A percentile compares a stretch with the other conserved stretches of the same genome.
These are phyloP conservation scores for Ophiostoma novo-ulmi DNA, from an alignment of 2,329 filamentous ascomycete species.

Conservation along the genomic window DNA sequence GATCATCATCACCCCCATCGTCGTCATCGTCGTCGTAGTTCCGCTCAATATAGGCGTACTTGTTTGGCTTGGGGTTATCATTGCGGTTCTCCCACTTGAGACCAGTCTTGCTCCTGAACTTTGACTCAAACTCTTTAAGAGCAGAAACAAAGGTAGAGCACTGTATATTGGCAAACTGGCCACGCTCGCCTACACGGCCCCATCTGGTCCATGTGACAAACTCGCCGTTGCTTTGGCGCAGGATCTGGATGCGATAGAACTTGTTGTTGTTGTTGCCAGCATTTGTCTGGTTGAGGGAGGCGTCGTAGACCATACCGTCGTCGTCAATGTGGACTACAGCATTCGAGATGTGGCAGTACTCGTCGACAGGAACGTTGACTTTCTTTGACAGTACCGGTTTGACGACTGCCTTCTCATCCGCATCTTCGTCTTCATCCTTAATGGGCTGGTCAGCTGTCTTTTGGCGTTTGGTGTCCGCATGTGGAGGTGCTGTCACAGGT, in stretches of 20 bases:
- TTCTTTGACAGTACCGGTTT: conserved; percentile 28
- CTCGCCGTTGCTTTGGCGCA: conserved; percentile 37
- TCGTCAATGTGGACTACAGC: conserved; percentile 61
- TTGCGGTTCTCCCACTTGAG: conserved; percentile 50
- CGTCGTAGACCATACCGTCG: conserved; percentile 67
- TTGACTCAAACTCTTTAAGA: conserved; percentile 50
- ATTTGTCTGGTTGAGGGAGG: conserved; percentile 73
- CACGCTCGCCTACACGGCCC: conserved; percentile 67
- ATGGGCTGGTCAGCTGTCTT: not conserved
- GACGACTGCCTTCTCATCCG: not conserved
- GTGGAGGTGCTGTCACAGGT: not conserved
- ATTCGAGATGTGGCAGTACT: conserved; percentile 36
- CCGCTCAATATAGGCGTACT: conserved; percentile 76
- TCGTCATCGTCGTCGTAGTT: conserved; percentile 65
- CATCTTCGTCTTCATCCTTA: conserved; percentile 1
- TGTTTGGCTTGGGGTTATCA: conserved; percentile 55
- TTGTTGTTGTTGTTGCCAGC: conserved; percentile 71
- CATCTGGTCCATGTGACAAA: conserved; percentile 70
- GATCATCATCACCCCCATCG: conserved; percentile 32
- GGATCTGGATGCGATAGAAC: conserved; percentile 69
- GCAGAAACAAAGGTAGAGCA: conserved; percentile 41
- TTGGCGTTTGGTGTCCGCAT: conserved; percentile 11
- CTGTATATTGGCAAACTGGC: conserved; percentile 42
- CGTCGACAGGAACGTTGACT: conserved; percentile 48
- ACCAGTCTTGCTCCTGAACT: conserved; percentile 60